These are phyloP conservation scores for Ganoderma boninense DNA, from an alignment of 1,284 basidiomycete species.

Conservation along the genomic window DNA sequence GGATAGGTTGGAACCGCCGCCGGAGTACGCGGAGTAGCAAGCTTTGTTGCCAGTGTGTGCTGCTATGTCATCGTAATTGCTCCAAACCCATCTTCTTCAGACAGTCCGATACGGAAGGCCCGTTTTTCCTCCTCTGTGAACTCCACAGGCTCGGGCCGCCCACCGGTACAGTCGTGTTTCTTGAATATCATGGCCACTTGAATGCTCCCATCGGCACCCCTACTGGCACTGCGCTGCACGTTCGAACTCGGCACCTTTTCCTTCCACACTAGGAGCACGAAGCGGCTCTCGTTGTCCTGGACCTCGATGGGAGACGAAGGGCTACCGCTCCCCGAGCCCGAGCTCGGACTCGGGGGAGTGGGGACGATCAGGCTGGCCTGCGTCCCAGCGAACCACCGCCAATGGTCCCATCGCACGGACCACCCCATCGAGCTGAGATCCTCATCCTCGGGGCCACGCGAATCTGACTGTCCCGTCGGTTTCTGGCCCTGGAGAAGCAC, in stretches of 20 bases:
- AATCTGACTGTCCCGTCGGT: background rate
- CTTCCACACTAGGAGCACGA: background rate
- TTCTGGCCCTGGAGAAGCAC: background rate
- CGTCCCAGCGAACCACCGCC: background rate
- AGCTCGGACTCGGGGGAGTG: background rate
- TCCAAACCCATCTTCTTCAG: background rate
- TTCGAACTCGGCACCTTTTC: background rate
- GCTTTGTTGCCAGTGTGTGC: background rate
- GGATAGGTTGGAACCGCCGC: slow-evolving; percentile 35
- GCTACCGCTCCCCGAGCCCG: background rate
- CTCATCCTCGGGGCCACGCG: background rate
- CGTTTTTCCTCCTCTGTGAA: background rate
- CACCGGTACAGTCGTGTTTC: background rate
- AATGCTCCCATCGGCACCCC: background rate
- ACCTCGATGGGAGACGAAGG: background rate
- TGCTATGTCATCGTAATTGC: background rate
- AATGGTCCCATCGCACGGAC: background rate
- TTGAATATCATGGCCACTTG: background rate
- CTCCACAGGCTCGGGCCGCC: background rate
- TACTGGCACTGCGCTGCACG: background rate
- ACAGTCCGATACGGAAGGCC: background rate
- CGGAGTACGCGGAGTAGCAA: slow-evolving; percentile 25
- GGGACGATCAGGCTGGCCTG: background rate
- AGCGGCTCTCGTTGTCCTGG: background rate
- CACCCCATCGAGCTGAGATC: background rate